Base-by-base conservation (phyloP, 768 basidiomycete species). In the Naganishia onofrii region DNA sequence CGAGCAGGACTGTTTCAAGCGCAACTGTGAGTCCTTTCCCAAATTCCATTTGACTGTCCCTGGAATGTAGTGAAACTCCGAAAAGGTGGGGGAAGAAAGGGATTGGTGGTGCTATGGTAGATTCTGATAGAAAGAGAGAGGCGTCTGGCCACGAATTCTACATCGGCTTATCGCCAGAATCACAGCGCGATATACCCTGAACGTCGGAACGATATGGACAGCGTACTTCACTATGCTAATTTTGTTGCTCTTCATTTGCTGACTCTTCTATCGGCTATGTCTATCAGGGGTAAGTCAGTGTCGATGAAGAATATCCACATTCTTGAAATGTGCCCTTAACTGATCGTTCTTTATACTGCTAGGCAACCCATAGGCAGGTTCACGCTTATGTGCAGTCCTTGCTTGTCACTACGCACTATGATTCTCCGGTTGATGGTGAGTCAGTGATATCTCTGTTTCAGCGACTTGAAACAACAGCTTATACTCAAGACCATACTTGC, bases 1-100 rank as follows among this genome's bases (percentile, higher is more conserved):
- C 73, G 88, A 88, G 28, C 95, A 98, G 81, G 92, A 90, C 60
- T 98, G 95, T 82, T 97, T 97, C 87, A 97, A 96, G 82, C 86
- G 88, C 54, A 89, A 87, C 80, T 98, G 95, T 94, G 80, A 84
- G 93, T 71, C 34, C 34, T 58, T 34, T 34, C 34, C 9, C 7
- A 4, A 19, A 38, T 32, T n/a, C n/a, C n/a, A n/a, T n/a, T n/a
- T n/a, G 57, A 23, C 8, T n/a, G 23, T 8, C 3, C 6, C 1
- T 26, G 12, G 48, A 3, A 46, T 21, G 8, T 36, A 6, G 44
- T 17, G 48, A 7, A 7, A 4, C 23, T 51, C 12, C 23, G 21
- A 3, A 51, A 21, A 23, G 5, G 48, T 4, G 12, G 19, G 7
- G 7, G 23, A n/a, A 51, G n/a, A 51, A 51, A 51, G 48, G 48